Conservation (phyloP, 768 basidiomycete species). For the Jaapia argillacea region DNA sequence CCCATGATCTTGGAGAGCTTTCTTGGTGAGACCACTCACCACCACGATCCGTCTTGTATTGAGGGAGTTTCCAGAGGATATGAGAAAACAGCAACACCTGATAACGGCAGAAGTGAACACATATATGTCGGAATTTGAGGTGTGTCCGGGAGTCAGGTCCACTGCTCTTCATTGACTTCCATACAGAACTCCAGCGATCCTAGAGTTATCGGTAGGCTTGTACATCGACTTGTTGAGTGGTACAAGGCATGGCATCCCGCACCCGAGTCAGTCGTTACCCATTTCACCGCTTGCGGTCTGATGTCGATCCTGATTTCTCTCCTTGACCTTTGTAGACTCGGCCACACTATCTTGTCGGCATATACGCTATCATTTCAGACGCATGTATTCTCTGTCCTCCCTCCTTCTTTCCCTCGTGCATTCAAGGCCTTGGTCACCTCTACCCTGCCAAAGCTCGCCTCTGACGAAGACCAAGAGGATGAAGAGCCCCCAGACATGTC, state of each 20-base stretch:
- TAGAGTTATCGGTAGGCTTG: conserved; percentile 39
- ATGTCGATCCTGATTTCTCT: not conserved
- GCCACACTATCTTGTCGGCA: conserved; percentile 44
- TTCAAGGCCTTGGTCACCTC: conserved; percentile 59
- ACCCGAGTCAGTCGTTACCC: conserved; percentile 37
- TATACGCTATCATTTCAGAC: conserved; percentile 69
- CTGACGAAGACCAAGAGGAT: conserved; percentile 8
- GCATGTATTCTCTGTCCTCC: conserved; percentile 61
- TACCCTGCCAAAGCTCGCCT: conserved; percentile 34
- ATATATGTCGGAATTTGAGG: conserved; percentile 56
- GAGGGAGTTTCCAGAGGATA: conserved; percentile 36
- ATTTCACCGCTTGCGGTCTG: conserved; percentile 6
- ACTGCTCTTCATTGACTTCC: too few species aligned
- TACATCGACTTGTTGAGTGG: conserved; percentile 60
- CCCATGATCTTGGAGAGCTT: conserved; percentile 62
- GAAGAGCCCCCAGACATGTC: conserved; percentile 20
- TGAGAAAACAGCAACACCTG: conserved; percentile 47
- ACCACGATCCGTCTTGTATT: not conserved
- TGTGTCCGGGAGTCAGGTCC: conserved; percentile 13
- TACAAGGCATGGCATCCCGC: conserved; percentile 67
- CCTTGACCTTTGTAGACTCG: conserved; percentile 34
- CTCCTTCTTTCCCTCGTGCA: conserved; percentile 53
- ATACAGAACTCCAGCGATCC: conserved; percentile 36
- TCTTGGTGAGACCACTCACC: conserved; percentile 38
- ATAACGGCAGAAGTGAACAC: conserved; percentile 49